Conservation (phyloP, 495 filamentous ascomycete species). For the Lophiotrema nucula region DNA sequence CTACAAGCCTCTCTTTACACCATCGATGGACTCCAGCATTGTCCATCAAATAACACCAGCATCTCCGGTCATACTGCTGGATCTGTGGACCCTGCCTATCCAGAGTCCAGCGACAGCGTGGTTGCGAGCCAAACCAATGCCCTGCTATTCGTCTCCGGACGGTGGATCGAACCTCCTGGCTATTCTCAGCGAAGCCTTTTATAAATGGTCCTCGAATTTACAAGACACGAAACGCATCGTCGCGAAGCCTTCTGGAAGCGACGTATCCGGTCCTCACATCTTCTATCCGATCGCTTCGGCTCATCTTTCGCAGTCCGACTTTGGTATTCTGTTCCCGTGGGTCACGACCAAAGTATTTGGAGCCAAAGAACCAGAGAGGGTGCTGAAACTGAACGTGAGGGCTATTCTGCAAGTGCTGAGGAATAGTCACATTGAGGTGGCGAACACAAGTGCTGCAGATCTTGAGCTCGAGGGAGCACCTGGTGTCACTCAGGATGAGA, state of each 20-base stretch:
- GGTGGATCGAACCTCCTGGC: conserved; percentile 56
- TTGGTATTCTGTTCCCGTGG: conserved; percentile 73
- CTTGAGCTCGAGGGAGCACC: conserved; percentile 38
- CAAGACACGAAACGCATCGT: conserved; percentile 57
- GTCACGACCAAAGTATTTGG: conserved; percentile 57
- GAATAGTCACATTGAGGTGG: conserved; percentile 50
- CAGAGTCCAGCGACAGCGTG: conserved; percentile 52
- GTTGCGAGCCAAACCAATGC: conserved; percentile 65
- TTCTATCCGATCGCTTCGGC: conserved; percentile 64
- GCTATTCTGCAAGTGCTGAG: conserved; percentile 63
- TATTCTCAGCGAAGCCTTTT: conserved; percentile 68
- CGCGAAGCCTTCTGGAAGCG: conserved; percentile 34
- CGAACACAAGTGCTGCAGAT: conserved; percentile 51
- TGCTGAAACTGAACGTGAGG: conserved; percentile 61
- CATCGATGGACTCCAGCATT: conserved; percentile 49
- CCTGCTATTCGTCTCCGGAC: conserved; percentile 53
- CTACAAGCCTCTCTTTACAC: conserved; percentile 51
- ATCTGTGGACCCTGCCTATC: conserved; percentile 72
- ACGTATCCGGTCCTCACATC: conserved; percentile 39
- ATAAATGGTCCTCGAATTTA: conserved; percentile 66
- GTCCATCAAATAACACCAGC: conserved; percentile 60
- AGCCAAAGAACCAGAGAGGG: conserved; percentile 60
- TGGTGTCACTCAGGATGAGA: conserved; percentile 15
- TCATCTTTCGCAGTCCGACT: conserved; percentile 74
- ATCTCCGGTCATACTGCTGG: conserved; percentile 62